Evolutionary conservation across 176 grass and related monocot genomes (phyloP).

Genomic region (Carex littledalei): DNA sequence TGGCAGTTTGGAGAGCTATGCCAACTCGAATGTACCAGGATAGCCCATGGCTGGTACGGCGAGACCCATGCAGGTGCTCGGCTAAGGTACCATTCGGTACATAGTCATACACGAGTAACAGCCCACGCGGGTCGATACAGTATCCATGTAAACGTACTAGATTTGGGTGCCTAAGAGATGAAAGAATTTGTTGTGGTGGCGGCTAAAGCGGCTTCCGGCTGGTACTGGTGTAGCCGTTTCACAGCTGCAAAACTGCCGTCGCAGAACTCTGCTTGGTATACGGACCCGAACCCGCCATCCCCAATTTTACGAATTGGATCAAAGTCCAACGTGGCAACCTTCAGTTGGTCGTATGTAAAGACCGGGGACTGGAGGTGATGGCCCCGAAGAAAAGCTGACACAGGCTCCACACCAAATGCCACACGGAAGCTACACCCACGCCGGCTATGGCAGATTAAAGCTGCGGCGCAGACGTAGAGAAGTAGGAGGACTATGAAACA

Average conservation of each 20-base stretch:
- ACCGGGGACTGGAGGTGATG: slow-evolving; percentile 50
- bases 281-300: slow-evolving; percentile 76
- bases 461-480: slow-evolving; percentile 48
- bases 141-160: slow-evolving; percentile 87
- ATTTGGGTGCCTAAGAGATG: slow-evolving; percentile 77
- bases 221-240: slow-evolving; percentile 70
- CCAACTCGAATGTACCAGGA: slow-evolving; percentile 60
- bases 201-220: slow-evolving; percentile 37
- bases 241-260: slow-evolving; percentile 57
- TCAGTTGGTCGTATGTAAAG: slow-evolving; percentile 79
- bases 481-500: slow-evolving; percentile 41
- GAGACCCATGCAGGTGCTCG: slow-evolving; percentile 69
- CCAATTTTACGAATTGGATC: slow-evolving; percentile 65
- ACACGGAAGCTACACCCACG: background rate
- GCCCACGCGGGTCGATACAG: slow-evolving; percentile 77
- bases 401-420: background rate
- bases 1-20: slow-evolving; percentile 81
- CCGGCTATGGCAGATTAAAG: slow-evolving; percentile 36
- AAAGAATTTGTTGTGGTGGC: slow-evolving; percentile 70
- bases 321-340: slow-evolving; percentile 57
- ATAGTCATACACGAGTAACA: slow-evolving; percentile 92
- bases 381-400: slow-evolving; percentile 27
- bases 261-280: slow-evolving; percentile 55
- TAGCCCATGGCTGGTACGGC: slow-evolving; percentile 15
- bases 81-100: slow-evolving; percentile 93